Percentiles rank a stretch among this genome's conserved stretches.
phyloP scores from a whole-genome alignment of 2,329 filamentous ascomycete species.

The Monosporascus sp. region DNA sequence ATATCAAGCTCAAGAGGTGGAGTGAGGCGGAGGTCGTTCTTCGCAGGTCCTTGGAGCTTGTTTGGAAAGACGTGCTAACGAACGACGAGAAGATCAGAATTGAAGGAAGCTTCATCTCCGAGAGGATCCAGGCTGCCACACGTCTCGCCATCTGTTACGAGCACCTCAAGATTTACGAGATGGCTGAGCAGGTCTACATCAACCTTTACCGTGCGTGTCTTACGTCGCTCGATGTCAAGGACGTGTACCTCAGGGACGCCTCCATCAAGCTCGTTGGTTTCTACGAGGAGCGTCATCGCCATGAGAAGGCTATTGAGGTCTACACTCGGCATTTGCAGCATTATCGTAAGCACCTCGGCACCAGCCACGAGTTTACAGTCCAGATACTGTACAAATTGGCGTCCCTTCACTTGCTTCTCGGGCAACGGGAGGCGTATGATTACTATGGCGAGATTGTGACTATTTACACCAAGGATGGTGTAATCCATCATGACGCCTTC shows the following conservation, averaged over 20 bases:
- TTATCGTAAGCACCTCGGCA: slow-evolving; percentile 26
- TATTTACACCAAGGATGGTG: slow-evolving; percentile 25
- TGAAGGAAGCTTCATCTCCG: slow-evolving; percentile 25
- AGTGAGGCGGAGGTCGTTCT: slow-evolving; percentile 29
- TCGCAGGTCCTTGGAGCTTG: slow-evolving; percentile 31
- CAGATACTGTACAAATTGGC: slow-evolving; percentile 27
- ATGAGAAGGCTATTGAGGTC: slow-evolving; percentile 32
- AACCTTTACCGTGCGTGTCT: slow-evolving; percentile 32
- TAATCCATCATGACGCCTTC: slow-evolving; percentile 36
- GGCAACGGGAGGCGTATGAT: slow-evolving; percentile 28
- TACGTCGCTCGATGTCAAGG: slow-evolving; percentile 24
- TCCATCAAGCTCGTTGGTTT: slow-evolving; percentile 27
- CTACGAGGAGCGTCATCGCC: slow-evolving; percentile 30
- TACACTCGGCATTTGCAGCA: slow-evolving; percentile 28
- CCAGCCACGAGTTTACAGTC: slow-evolving; percentile 29
- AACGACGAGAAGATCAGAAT: slow-evolving; percentile 24
- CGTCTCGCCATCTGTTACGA: slow-evolving; percentile 32
- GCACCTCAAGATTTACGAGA: slow-evolving; percentile 29
- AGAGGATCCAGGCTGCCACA: slow-evolving; percentile 28
- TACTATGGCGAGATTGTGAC: slow-evolving; percentile 34
- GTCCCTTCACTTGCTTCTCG: slow-evolving; percentile 20
- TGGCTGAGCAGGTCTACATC: slow-evolving; percentile 32
- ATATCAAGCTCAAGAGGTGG: slow-evolving; percentile 28
- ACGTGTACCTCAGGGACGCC: slow-evolving; percentile 23
- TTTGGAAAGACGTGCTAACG: slow-evolving; percentile 32